A percentile compares a stretch with the other conserved stretches of the same genome.
Evolutionary conservation across 495 filamentous ascomycete genomes (phyloP).

Genomic region (Neurospora sp.): DNA sequence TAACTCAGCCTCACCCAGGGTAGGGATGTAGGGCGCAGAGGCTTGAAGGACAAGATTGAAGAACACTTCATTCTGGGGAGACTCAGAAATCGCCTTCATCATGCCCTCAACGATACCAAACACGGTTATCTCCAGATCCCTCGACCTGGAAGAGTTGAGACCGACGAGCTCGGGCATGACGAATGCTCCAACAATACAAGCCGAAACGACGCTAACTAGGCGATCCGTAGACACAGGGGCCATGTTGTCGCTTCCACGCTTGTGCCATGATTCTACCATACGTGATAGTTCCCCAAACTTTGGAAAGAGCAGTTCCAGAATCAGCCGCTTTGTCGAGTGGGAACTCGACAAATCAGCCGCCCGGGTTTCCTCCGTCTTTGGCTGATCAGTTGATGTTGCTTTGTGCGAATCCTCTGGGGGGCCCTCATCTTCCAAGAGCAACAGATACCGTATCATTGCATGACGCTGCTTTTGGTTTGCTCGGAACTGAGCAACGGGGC

Average conservation of each 20-base stretch:
- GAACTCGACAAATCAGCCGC: conserved; percentile 26
- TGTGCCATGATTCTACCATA: conserved; percentile 35
- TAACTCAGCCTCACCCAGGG: conserved; percentile 20
- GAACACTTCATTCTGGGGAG: conserved; percentile 25
- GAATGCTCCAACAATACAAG: conserved; percentile 31
- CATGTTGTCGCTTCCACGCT: conserved; percentile 27
- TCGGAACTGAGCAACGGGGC: conserved; percentile 26
- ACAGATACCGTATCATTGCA: conserved; percentile 29
- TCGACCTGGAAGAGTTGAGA: conserved; percentile 29
- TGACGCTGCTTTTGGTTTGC: conserved; percentile 14
- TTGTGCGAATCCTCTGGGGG: neutral
- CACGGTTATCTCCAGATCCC: conserved; percentile 28
- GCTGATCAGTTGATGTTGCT: neutral
- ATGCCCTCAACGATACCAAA: conserved; percentile 23
- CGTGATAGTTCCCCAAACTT: conserved; percentile 34
- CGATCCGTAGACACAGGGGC: conserved; percentile 33
- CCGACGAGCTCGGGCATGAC: conserved; percentile 33
- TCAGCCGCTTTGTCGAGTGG: conserved; percentile 33
- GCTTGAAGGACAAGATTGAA: conserved; percentile 26
- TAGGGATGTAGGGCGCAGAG: conserved; percentile 29
- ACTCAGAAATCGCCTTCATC: conserved; percentile 23
- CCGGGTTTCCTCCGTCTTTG: conserved; percentile 3
- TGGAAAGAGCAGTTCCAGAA: conserved; percentile 38
- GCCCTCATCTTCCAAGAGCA: conserved; percentile 24
- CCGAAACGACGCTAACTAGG: conserved; percentile 36